Evolutionary conservation across 2,329 filamentous ascomycete genomes (phyloP).

Genomic region (Fusarium oxysporum): DNA sequence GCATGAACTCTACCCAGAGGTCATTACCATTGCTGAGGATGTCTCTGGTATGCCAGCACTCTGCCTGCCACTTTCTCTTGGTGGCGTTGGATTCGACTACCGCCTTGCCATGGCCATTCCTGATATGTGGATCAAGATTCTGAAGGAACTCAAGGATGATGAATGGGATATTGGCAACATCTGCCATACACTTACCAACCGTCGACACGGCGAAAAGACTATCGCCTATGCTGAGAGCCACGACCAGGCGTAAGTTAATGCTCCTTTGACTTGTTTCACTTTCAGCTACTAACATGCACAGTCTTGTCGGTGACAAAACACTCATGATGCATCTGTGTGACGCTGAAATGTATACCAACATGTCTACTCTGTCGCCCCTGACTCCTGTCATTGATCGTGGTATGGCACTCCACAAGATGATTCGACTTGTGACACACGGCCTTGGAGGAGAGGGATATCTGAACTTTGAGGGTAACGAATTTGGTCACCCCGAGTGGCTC

Average conservation of each 20-base stretch:
- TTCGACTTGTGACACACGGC: constrained; percentile 89
- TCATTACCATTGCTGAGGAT: constrained; percentile 94
- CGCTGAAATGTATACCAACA: constrained; percentile 96
- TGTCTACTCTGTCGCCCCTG: constrained; percentile 86
- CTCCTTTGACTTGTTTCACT: constrained; percentile 30
- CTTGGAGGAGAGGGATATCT: constrained; percentile 97
- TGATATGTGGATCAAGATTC: constrained; percentile 98
- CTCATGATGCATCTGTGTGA: constrained; percentile 99
- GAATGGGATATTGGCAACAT: constrained; percentile 92
- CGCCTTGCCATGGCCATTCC: constrained; percentile 97
- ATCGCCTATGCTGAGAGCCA: constrained; percentile 98
- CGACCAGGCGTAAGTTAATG: constrained; percentile 85
- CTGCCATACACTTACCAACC: constrained; percentile 88
- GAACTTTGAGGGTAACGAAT: constrained; percentile 99
- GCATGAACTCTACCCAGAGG: constrained; percentile 86
- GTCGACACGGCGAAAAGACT: constrained; percentile 95
- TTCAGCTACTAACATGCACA: constrained; percentile 52
- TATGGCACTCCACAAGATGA: constrained; percentile 96
- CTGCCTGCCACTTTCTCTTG: constrained; percentile 85
- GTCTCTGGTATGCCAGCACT: constrained; percentile 99
- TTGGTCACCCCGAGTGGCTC: constrained; percentile 98
- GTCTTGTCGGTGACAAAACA: constrained; percentile 94
- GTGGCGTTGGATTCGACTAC: constrained; percentile 97
- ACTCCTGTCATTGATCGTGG: constrained; percentile 91
- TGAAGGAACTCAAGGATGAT: constrained; percentile 92